Evolutionary conservation across 2,329 filamentous ascomycete species (phyloP), one percentile per base, ranked within the genome.

Genomic region (Colletotrichum filicis): DNA sequence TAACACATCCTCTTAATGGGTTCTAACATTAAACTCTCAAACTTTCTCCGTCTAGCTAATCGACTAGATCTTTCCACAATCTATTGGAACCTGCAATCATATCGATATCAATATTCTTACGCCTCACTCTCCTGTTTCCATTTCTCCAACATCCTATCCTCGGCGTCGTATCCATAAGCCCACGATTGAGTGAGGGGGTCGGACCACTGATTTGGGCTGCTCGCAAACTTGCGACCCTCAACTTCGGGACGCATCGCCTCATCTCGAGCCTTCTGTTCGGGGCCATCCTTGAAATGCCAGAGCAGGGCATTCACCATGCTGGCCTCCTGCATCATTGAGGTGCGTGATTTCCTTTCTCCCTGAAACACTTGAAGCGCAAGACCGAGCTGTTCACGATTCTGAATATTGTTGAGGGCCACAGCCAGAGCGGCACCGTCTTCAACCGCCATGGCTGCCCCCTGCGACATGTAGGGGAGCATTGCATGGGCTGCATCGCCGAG

Each of bases 401-500:
- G 83, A 1, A 90, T 75, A 4, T 83, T 83, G 0, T 83, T 84
- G 1, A 91, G 83, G 63, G 87, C 89, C 58, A 90, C 82, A 0
- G 90, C 89, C 0, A 91, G 81, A 0, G 90, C 88, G 5, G 87
- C 88, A 0, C 84, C 90, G 64, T 92, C 90, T 79, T 92, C 90
- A 0, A 92, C 82, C 4, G 87, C 86, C 89, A 91, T 91, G 7
- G 89, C 89, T 0, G 89, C 89, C 2, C 88, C 85, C 46, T 73
- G 78, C 1, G 89, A 89, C 0, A 91, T 82, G 77, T 93, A 93
- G 0, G 91, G 91, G 0, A 93, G 82, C 0, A 90, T 92, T 0
- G 91, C 90, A 74, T 93, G 90, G 1, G 90, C 89, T 0, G 90
- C 89, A 76, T 93, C 91, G 0, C 91, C 91, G 0, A 92, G 82